Conservation (phyloP, 306 rosid species). For the Casuarina cunninghamiana region DNA sequence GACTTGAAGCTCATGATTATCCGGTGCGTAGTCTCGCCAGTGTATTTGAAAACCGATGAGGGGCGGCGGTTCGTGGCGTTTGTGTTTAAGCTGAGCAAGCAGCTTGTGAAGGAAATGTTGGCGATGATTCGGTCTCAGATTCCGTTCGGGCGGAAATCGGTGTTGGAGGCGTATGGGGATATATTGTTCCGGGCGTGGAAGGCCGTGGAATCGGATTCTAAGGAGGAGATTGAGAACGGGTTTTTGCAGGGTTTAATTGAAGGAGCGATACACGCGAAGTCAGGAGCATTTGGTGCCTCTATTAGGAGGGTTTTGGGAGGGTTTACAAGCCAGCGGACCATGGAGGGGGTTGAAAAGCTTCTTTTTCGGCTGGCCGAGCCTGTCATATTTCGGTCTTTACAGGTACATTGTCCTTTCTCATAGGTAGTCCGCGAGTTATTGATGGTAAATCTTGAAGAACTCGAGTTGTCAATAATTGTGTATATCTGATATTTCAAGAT, state of each 20-base stretch:
- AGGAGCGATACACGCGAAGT: conserved; percentile 58
- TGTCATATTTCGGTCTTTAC: conserved; percentile 83
- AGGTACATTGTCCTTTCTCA: conserved; percentile 43
- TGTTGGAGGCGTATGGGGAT: conserved; percentile 84
- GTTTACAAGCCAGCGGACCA: conserved; percentile 83
- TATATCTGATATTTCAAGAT: not conserved
- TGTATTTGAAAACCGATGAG: conserved; percentile 75
- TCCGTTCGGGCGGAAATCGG: conserved; percentile 81
- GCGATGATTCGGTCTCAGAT: conserved; percentile 87
- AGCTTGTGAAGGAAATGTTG: conserved; percentile 70
- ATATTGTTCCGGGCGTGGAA: conserved; percentile 87
- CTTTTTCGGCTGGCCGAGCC: conserved; percentile 80
- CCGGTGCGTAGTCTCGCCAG: conserved; percentile 69
- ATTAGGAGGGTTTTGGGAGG: conserved; percentile 78
- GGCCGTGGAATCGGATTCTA: conserved; percentile 42
- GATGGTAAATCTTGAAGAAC: not conserved
- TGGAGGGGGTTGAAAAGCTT: conserved; percentile 75
- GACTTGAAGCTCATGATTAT: conserved; percentile 68
- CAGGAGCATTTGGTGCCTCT: conserved; percentile 58
- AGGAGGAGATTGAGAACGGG: conserved; percentile 60
- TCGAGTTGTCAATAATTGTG: not conserved
- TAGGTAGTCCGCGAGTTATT: not conserved
- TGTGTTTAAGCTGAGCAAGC: conserved; percentile 59
- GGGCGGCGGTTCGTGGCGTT: conserved; percentile 77
- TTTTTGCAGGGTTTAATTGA: conserved; percentile 82